Percentiles rank a stretch among this genome's conserved stretches.
Evolutionary conservation across 2,329 filamentous ascomycete genomes (phyloP).

Genomic region (Coniella lustricola): DNA sequence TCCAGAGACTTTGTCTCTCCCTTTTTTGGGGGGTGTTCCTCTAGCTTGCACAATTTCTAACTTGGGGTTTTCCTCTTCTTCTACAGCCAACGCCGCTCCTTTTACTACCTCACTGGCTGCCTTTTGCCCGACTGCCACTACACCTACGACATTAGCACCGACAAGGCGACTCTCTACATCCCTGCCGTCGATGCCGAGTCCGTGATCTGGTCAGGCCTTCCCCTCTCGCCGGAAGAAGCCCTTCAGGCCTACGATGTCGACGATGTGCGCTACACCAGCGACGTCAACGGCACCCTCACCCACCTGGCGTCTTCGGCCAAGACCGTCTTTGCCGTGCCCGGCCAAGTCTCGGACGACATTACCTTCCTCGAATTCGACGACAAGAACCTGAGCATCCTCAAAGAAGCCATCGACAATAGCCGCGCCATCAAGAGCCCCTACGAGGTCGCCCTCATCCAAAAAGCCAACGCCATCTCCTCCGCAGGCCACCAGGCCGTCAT

Average conservation of each 20-base stretch:
- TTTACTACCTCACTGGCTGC: conserved; percentile 90
- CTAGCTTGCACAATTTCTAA: too few relatives aligned
- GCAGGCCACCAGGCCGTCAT: conserved; percentile 59
- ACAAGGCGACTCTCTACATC: conserved; percentile 79
- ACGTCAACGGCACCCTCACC: conserved; percentile 68
- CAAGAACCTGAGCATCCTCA: conserved; percentile 50
- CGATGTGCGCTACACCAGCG: conserved; percentile 61
- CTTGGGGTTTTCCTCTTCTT: conserved; percentile 13
- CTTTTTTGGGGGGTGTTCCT: too few relatives aligned
- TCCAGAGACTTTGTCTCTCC: background rate
- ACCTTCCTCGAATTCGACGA: conserved; percentile 64
- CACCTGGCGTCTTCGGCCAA: conserved; percentile 36
- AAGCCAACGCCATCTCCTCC: conserved; percentile 65
- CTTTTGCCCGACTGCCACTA: conserved; percentile 72
- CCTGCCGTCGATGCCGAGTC: conserved; percentile 80
- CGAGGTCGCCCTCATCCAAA: conserved; percentile 65
- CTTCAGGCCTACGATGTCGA: conserved; percentile 75
- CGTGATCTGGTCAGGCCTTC: conserved; percentile 90
- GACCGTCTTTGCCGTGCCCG: conserved; percentile 68
- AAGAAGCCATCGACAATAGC: conserved; percentile 60
- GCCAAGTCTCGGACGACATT: conserved; percentile 66
- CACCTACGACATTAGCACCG: conserved; percentile 69
- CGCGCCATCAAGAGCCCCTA: conserved; percentile 69
- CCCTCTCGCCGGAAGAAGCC: conserved; percentile 69
- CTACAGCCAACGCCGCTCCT: conserved; percentile 77